Conservation (phyloP, 306 rosid genomes). For the Castanopsis chinensis region DNA sequence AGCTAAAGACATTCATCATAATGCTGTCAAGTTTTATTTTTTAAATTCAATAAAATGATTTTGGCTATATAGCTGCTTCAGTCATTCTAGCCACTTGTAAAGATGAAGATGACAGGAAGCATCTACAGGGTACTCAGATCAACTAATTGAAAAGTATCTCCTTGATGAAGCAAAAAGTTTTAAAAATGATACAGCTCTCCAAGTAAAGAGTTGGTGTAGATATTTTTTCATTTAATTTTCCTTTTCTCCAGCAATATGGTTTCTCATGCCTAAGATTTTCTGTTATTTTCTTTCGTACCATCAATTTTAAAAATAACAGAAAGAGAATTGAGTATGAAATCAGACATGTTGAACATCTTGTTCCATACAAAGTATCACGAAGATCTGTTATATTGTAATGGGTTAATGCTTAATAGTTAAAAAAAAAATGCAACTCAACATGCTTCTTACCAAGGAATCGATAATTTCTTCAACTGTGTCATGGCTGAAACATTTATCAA, state of each 20-base stretch:
- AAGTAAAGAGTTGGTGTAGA: background rate
- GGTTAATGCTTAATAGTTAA: slow-evolving; percentile 10
- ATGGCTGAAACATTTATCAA: no score
- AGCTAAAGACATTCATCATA: background rate
- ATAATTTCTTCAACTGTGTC: no score
- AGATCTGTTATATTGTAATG: background rate
- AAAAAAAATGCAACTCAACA: no score
- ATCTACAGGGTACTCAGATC: background rate
- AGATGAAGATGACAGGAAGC: no score
- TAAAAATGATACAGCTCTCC: background rate
- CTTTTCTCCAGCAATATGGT: background rate
- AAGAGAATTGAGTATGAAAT: background rate
- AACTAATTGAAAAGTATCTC: background rate
- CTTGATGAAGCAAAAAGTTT: background rate
- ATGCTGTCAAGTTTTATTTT: no score
- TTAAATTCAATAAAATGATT: no score
- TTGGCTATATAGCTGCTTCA: background rate
- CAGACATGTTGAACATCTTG: background rate
- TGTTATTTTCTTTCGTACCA: background rate
- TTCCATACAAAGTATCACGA: background rate
- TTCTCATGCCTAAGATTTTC: background rate
- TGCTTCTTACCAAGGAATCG: no score
- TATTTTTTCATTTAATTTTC: background rate
- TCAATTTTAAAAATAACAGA: background rate
- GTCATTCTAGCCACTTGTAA: no score